Base-by-base conservation (phyloP, 2,329 filamentous ascomycete species). In the Exserohilum turcica region DNA sequence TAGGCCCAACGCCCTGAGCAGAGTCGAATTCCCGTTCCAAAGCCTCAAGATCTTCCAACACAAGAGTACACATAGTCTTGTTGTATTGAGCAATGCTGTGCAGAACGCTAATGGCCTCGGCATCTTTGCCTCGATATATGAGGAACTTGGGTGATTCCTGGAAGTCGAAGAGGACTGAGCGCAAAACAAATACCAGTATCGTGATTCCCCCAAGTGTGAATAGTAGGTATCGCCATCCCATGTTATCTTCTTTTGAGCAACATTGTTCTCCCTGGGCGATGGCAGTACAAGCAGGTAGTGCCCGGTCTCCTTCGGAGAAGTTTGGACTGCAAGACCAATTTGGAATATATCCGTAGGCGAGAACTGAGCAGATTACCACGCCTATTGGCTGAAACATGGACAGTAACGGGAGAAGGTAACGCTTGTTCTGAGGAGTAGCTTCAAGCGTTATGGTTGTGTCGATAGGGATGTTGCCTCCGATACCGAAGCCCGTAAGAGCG, bases 131-230 rank as follows among this genome's bases (percentile, higher is more conserved):
- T 10, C 77, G 73, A 36, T 79, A 80, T 6, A 86, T 72, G 5
- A 84, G 75, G 59, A 82, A 86, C 61, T 86, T 86, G 0, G 84
- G 84, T 2, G 83, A 85, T 60, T 86, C 84, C 54, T 78, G 78
- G 40, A 86, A 80, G 4, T 75, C 73, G 60, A 86, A 80, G 32
- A 86, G 64, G 1, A 81, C 78, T 32, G 85, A 76, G 16, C 84
- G 81, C 1, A 81, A 62, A 38, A 85, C 65, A 37, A 83, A 85
- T 10, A 79, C 67, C 10, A 71, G 48, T 1, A 78, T 57, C 0
- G 76, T 78, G 35, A 73, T 67, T 0, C 65, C 67, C 1, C 77
- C 76, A 6, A 79, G 65, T 0, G 73, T 77, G 56, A 73, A 77
- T 32, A 78, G 59, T 5, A 78, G 58, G 56, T 79, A 79, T 32